Evolutionary conservation across 2,329 filamentous ascomycete species (phyloP).

Genomic region (Diaporthe sp.): DNA sequence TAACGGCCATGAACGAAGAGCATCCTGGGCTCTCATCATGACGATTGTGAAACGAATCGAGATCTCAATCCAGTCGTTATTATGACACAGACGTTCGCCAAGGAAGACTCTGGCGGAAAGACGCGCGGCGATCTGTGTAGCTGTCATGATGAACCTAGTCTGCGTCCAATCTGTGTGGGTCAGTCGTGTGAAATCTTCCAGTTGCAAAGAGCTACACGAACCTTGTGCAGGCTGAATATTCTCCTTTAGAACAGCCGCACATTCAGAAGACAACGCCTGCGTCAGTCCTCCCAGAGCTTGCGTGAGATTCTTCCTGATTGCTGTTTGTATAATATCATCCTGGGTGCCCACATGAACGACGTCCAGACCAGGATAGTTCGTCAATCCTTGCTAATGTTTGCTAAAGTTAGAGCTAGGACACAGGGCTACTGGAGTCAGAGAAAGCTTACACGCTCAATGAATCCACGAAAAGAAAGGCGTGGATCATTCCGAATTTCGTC

Average conservation of each 20-base stretch:
- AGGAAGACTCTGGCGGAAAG: constrained; percentile 54
- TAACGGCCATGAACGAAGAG: background rate
- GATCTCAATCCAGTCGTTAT: constrained; percentile 2
- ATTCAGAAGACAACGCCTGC: background rate
- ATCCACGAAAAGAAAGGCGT: constrained; percentile 12
- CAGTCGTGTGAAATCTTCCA: background rate
- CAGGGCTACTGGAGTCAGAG: background rate
- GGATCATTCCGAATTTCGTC: constrained; percentile 8
- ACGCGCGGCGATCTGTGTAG: constrained; percentile 57
- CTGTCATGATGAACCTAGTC: constrained; percentile 7
- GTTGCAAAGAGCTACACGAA: background rate
- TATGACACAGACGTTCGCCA: constrained; percentile 11
- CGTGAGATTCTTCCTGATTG: background rate
- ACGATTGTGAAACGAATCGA: constrained; percentile 29
- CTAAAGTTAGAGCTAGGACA: background rate
- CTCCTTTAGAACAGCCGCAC: background rate
- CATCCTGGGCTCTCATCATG: constrained; percentile 1
- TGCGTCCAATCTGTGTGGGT: constrained; percentile 10
- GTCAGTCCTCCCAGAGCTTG: constrained; percentile 18
- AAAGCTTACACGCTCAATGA: constrained; percentile 12
- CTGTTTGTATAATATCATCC: background rate
- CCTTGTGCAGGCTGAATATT: constrained; percentile 8
- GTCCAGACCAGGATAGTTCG: background rate
- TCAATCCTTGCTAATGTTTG: constrained; percentile 7
- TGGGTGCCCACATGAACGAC: constrained; percentile 1